Conservation (phyloP, 192 early-diverging fungal species). For the Rhizophagus prolifer region DNA sequence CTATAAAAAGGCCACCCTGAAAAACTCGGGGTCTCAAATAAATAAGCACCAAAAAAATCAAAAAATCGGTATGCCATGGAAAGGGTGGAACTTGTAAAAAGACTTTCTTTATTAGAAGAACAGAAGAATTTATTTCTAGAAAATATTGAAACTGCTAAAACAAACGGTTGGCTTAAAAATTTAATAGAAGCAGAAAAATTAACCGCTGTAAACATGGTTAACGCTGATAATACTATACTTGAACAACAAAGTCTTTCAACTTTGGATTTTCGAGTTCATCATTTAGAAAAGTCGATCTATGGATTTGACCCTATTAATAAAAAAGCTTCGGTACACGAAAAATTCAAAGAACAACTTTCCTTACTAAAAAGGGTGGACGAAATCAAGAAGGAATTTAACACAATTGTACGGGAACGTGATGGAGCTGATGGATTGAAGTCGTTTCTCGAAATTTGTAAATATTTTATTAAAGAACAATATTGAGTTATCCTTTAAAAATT, state of each 20-base stretch:
- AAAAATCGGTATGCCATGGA: constrained; percentile 30
- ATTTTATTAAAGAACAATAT: neutral
- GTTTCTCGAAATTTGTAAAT: constrained; percentile 42
- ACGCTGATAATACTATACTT: constrained; percentile 15
- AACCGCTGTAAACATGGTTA: constrained; percentile 16
- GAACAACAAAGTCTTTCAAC: constrained; percentile 1
- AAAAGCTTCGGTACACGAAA: constrained; percentile 8
- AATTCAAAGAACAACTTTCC: neutral
- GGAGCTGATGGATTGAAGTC: constrained; percentile 30
- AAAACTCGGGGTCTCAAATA: constrained; percentile 11
- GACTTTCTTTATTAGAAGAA: constrained; percentile 31
- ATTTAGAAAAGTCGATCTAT: constrained; percentile 21
- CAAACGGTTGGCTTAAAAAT: neutral
- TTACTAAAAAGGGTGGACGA: constrained; percentile 28
- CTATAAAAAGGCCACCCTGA: neutral
- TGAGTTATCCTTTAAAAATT: neutral
- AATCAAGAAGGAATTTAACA: constrained; percentile 34
- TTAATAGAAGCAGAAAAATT: constrained; percentile 3
- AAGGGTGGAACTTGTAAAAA: constrained; percentile 23
- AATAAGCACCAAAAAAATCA: constrained; percentile 1
- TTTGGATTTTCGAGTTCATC: constrained; percentile 26
- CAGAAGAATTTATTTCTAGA: constrained; percentile 12
- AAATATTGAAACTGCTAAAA: constrained; percentile 10
- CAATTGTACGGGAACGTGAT: constrained; percentile 36
- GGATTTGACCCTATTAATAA: constrained; percentile 17